Evolutionary conservation across 306 rosid species (phyloP), one percentile per base, ranked within the genome.

Genomic region (Cucurbita ficifolia): DNA sequence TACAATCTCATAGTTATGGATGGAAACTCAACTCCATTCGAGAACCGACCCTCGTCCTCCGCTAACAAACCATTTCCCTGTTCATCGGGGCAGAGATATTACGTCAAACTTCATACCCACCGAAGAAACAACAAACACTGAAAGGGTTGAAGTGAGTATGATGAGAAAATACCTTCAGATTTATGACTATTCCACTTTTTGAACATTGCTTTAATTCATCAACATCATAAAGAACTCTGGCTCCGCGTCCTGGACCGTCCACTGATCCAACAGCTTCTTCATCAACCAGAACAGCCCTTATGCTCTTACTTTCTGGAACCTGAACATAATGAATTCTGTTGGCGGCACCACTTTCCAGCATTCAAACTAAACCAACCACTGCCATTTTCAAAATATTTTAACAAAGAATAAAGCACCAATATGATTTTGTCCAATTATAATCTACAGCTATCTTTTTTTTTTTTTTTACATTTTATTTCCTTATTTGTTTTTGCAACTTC

Each of bases 211-310:
- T 81, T 13, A 35, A 18, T 33, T 40, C 80, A 53, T 55, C 79
- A 55, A 48, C 78, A 18, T 82, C 75, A 59, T 80, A 79, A 46
- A 88, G 56, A 70, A 88, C 73, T 81, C 83, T 88, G 7, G 91
- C 95, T 49, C 95, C 95, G 51, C 78, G 79, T n/a, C 90, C 87
- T 52, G 79, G 75, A 50, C 81, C 29, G 50, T 81, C 79, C 51
- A 78, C 75, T 14, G 89, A 79, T 52, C 95, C 95, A 67, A 86
- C 89, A 50, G 95, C 86, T 78, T 86, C 91, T 86, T 84, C 95
- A 75, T 88, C 95, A 79, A 88, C 95, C 80, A 88, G 62, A 43
- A 84, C 95, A 65, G 72, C 83, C 75, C 76, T 79, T 51, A 83
- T 76, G 72, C 33, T 79, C 55, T 79, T 86, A 9, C 69, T 73